These are phyloP conservation scores for Nannochloropsis gaditana DNA, from an alignment of 108 stramenopile species.

Conservation along the genomic window DNA sequence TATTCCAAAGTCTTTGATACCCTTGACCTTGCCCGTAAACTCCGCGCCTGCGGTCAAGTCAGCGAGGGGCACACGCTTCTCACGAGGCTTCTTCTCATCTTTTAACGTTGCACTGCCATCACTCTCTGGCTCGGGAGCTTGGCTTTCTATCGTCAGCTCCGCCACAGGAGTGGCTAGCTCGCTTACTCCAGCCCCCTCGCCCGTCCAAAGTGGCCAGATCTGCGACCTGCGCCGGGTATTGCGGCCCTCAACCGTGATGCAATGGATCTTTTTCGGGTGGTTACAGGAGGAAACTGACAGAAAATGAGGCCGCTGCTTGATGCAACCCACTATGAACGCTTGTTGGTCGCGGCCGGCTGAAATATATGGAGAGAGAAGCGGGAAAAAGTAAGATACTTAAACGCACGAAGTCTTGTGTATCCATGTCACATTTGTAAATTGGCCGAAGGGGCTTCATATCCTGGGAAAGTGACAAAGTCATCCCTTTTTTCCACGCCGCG, in stretches of 20 bases:
- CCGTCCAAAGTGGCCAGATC: neutral
- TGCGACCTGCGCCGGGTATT: neutral
- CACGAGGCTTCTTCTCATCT: neutral
- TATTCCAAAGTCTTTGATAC: neutral
- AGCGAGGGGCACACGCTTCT: neutral
- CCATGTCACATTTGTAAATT: too few relatives aligned
- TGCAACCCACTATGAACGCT: neutral
- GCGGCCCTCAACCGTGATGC: neutral
- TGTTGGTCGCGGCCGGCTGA: neutral
- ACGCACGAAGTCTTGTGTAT: too few relatives aligned
- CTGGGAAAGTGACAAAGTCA: too few relatives aligned
- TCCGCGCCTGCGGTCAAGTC: neutral
- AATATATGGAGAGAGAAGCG: neutral
- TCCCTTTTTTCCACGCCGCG: too few relatives aligned
- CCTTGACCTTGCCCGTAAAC: constrained; percentile 34
- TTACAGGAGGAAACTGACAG: neutral
- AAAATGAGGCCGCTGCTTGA: neutral
- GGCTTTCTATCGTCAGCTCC: neutral
- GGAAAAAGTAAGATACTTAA: neutral
- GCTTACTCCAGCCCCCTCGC: neutral
- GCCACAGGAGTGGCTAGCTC: neutral
- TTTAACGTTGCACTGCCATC: neutral
- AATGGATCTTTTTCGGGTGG: neutral
- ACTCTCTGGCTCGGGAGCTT: neutral
- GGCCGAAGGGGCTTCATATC: too few relatives aligned